phyloP scores from a whole-genome alignment of 1,139 yeast genomes.

The Taphrina deformans region DNA sequence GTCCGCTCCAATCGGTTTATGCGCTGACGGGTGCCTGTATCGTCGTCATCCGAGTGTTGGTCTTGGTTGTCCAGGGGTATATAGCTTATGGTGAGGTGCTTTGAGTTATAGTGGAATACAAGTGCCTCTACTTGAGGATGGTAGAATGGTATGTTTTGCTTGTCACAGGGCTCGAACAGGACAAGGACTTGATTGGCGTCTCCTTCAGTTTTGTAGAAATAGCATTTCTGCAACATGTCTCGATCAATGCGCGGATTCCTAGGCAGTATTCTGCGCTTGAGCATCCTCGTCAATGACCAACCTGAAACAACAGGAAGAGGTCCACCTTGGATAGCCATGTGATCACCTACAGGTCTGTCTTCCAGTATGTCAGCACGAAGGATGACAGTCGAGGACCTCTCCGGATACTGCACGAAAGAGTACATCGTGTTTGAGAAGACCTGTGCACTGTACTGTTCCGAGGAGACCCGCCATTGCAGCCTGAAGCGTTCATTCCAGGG shows the following conservation, averaged over 20 bases:
- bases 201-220: neutral
- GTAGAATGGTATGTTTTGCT: conserved; percentile 71
- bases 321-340: neutral
- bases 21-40: neutral
- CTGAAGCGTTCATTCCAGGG: conserved; percentile 3
- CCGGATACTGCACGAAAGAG: conserved; percentile 71
- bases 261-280: conserved; percentile 7
- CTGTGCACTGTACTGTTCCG: neutral
- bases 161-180: conserved; percentile 34
- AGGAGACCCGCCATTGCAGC: neutral
- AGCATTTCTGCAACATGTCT: conserved; percentile 26
- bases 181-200: neutral
- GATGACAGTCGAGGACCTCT: conserved; percentile 87
- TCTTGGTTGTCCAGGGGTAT: conserved; percentile 24
- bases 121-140: conserved; percentile 84
- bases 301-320: neutral
- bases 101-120: conserved; percentile 49
- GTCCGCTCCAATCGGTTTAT: conserved; percentile 72
- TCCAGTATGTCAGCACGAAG: conserved; percentile 79
- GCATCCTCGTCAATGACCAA: neutral
- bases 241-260: conserved; percentile 19
- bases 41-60: conserved; percentile 3
- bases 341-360: conserved; percentile 45
- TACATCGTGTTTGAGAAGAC: conserved; percentile 47
- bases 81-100: conserved; percentile 19